These are phyloP conservation scores for Coffea eugenioides DNA, from an alignment of 257 asterid genomes.

Conservation along the genomic window DNA sequence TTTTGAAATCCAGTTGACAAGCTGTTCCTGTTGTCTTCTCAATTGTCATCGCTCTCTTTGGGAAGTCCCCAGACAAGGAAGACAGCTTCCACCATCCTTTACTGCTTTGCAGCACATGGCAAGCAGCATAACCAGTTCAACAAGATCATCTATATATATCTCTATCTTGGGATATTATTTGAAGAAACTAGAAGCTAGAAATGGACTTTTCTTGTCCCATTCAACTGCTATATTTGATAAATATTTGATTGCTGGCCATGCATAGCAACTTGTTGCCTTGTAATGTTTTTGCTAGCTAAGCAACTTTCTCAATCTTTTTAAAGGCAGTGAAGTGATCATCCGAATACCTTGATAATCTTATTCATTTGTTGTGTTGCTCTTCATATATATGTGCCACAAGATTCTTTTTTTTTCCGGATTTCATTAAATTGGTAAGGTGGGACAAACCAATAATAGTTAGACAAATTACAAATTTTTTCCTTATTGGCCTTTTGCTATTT, in stretches of 20 bases:
- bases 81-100: not conserved
- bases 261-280: not conserved
- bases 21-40: constrained; percentile 1
- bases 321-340: not conserved
- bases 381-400: not conserved
- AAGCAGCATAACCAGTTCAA: constrained; percentile 1
- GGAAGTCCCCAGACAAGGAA: not conserved
- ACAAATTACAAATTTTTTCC: not conserved
- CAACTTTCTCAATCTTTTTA: not conserved
- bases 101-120: constrained; percentile 3
- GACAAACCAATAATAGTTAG: not conserved
- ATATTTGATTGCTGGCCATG: not conserved
- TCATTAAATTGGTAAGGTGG: not conserved
- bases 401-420: not conserved
- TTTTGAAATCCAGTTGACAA: not conserved
- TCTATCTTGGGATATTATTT: not conserved
- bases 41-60: not conserved
- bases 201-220: not conserved
- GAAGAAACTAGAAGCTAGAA: not conserved
- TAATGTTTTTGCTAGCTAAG: not conserved
- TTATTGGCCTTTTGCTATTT: not conserved
- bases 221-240: not conserved
- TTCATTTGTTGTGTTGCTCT: not conserved
- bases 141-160: not conserved
- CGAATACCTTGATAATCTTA: not conserved